Base-by-base conservation (phyloP, 306 rosid species). In the Vigna mungo region DNA sequence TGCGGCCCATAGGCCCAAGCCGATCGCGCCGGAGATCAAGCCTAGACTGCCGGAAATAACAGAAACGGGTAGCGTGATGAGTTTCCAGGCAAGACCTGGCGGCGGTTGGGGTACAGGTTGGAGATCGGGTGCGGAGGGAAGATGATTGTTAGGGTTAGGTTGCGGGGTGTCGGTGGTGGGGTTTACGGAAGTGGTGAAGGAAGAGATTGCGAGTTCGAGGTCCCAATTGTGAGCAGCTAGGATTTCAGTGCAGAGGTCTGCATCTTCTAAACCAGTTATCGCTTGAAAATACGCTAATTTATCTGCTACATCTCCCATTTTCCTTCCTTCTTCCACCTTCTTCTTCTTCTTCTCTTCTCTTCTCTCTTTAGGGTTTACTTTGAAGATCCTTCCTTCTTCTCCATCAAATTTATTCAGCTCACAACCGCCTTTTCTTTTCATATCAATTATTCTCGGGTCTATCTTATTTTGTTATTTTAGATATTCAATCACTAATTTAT, bases 171-270 rank as follows among this genome's bases (percentile, higher is more conserved):
- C 30, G 58, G 80, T 44, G 49, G 49, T 44, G 11, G 49, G 25
- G 58, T 39, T 41, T 1, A 32, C n/a, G 3, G 62, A 6, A 0
- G 67, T 36, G 14, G 97, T 91, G 83, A 88, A 82, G 39, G 97
- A 85, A 23, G 99, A 96, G 85, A 96, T 83, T 58, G 99, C 99
- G 62, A 81, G 96, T 84, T 96, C 98, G 17, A 96, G 94, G 96
- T 96, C 96, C 99, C 99, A 96, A 59, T 81, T 85, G 72, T 96
- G 96, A 10, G 98, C 99, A 32, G 88, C 86, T 23, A 96, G 97
- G 78, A 96, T 92, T 71, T 96, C 93, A 0, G 84, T 86, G 85
- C 98, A 96, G 84, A 96, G 88, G 32, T 92, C 98, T 53, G 91
- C 84, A 89, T 92, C 96, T 77, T 96, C 85, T 13, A 96, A 75